Conservation (phyloP, 257 asterid species). For the Fraxinus excelsior region DNA sequence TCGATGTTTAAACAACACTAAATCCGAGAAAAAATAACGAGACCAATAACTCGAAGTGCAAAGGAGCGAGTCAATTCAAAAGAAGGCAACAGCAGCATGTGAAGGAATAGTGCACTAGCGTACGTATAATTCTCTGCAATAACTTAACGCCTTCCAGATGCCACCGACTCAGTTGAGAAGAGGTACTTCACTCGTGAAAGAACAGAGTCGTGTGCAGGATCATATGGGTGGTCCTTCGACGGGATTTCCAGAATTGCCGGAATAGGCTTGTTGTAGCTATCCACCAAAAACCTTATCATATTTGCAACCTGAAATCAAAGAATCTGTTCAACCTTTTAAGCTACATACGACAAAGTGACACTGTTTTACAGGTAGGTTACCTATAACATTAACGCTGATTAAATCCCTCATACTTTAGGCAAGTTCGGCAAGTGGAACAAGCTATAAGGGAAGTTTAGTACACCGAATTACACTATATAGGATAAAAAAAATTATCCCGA, state of each 20-base stretch:
- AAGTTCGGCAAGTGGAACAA: not conserved
- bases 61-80: not conserved
- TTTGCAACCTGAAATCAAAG: constrained; percentile 67
- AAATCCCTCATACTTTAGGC: not conserved
- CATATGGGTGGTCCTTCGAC: constrained; percentile 92
- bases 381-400: not conserved
- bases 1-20: not conserved
- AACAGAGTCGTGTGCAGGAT: constrained; percentile 90
- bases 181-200: constrained; percentile 83
- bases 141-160: constrained; percentile 62
- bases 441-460: no score
- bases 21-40: not conserved
- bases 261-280: constrained; percentile 85
- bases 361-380: not conserved
- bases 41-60: not conserved
- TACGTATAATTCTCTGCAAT: not conserved
- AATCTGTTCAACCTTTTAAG: not conserved
- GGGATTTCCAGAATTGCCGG: constrained; percentile 96
- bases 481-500: no score
- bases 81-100: not conserved
- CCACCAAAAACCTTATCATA: constrained; percentile 81
- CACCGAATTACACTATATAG: no score
- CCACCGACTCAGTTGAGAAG: constrained; percentile 67
- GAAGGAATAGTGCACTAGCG: not conserved
- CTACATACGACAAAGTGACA: not conserved